A percentile compares a stretch with the other conserved stretches of the same genome.
Evolutionary conservation across 768 basidiomycete species (phyloP).

Genomic region (Calocybe gangraenosa): DNA sequence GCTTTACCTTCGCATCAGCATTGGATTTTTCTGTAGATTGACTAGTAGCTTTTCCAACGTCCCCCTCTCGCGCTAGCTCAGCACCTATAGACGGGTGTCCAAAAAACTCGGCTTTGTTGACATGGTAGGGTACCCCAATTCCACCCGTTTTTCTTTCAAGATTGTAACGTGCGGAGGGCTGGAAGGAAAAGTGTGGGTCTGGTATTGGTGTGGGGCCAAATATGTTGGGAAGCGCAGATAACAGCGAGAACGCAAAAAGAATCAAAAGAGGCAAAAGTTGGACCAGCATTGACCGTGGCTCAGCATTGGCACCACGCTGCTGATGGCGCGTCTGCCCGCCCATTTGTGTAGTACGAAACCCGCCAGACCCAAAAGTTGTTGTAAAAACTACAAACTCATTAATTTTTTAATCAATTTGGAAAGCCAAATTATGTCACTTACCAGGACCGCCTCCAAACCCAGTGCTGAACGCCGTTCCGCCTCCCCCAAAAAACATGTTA

Average conservation of each 20-base stretch:
- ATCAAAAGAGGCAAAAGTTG: constrained; percentile 85
- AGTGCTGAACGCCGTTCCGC: constrained; percentile 46
- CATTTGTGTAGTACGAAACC: constrained; percentile 70
- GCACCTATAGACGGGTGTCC: constrained; percentile 73
- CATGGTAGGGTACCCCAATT: constrained; percentile 77
- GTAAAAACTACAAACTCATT: constrained; percentile 55
- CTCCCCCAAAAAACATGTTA: constrained; percentile 96
- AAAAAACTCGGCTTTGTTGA: constrained; percentile 72
- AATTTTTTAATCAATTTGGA: constrained; percentile 1
- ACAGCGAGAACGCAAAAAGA: constrained; percentile 78
- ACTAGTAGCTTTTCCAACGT: constrained; percentile 30
- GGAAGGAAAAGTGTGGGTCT: constrained; percentile 79
- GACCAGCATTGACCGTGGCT: constrained; percentile 59
- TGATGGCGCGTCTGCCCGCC: constrained; percentile 36
- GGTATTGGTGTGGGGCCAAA: constrained; percentile 65
- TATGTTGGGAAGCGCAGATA: constrained; percentile 75
- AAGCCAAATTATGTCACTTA: constrained; percentile 19
- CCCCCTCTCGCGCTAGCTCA: constrained; percentile 55
- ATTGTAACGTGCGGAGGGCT: constrained; percentile 54
- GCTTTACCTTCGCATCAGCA: constrained; percentile 19
- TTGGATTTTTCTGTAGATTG: constrained; percentile 22
- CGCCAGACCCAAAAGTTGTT: constrained; percentile 75
- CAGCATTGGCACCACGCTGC: constrained; percentile 27
- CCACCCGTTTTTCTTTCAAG: constrained; percentile 67
- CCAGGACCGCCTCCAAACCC: constrained; percentile 57